phyloP scores from a whole-genome alignment of 2,329 filamentous ascomycete species.

The Penicillium sclerotiorum region DNA sequence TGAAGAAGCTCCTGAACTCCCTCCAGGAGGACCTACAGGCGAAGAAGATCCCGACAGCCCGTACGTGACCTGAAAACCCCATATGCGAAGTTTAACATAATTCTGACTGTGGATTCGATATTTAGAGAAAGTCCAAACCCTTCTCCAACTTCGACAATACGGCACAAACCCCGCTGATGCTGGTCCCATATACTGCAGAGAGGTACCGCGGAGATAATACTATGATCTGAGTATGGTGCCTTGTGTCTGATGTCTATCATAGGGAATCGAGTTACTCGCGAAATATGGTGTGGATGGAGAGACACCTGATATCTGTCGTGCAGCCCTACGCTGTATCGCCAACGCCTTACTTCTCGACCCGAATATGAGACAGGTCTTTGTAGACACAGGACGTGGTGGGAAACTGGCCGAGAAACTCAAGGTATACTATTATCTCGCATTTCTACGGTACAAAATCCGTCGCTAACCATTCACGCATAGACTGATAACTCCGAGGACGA shows the following conservation, averaged over 20 bases:
- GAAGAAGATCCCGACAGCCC: constrained; percentile 59
- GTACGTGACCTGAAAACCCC: constrained; percentile 50
- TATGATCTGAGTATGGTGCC: neutral
- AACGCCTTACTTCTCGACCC: constrained; percentile 77
- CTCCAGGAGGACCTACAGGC: constrained; percentile 65
- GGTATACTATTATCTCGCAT: constrained; percentile 30
- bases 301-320: constrained; percentile 66
- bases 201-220: constrained; percentile 53
- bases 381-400: constrained; percentile 67
- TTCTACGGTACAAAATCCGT: neutral
- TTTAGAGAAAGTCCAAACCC: constrained; percentile 43
- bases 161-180: constrained; percentile 72
- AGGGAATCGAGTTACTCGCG: constrained; percentile 76
- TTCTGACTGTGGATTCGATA: constrained; percentile 5
- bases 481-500: constrained; percentile 79
- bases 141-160: constrained; percentile 72
- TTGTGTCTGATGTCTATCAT: constrained; percentile 12
- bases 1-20: constrained; percentile 64
- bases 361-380: constrained; percentile 70
- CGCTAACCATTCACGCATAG: constrained; percentile 31
- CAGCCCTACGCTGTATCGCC: constrained; percentile 79
- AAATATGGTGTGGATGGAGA: constrained; percentile 72
- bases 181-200: constrained; percentile 79
- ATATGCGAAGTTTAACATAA: neutral
- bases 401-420: constrained; percentile 72